phyloP scores from a whole-genome alignment of 441 rosid species.

The Bruguiera hainesii region DNA sequence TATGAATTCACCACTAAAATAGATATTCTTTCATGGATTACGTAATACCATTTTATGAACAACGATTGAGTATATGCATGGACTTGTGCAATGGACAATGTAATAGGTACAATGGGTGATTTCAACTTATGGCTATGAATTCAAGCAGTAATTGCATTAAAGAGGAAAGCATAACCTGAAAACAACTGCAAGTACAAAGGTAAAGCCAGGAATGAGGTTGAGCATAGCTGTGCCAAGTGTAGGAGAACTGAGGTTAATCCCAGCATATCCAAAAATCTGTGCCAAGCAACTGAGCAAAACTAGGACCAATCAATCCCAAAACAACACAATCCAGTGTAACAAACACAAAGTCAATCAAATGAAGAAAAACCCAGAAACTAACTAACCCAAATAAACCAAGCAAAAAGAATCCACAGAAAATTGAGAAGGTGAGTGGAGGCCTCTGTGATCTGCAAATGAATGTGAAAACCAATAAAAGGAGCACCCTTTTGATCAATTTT shows the following conservation, averaged over 20 bases:
- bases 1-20: no score
- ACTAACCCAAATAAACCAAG: slow-evolving; percentile 55
- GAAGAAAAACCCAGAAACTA: slow-evolving; percentile 4
- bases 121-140: not conserved
- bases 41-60: no score
- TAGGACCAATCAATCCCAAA: slow-evolving; percentile 10
- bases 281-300: slow-evolving; percentile 38
- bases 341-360: slow-evolving; percentile 6
- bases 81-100: no score
- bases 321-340: slow-evolving; percentile 11
- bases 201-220: slow-evolving; percentile 55
- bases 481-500: not conserved
- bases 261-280: slow-evolving; percentile 52
- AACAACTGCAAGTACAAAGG: slow-evolving; percentile 51
- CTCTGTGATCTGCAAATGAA: slow-evolving; percentile 38
- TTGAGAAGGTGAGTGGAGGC: slow-evolving; percentile 42
- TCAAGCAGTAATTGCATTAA: not conserved
- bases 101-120: no score
- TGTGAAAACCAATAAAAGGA: not conserved
- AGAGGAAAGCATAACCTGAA: slow-evolving; percentile 43
- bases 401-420: slow-evolving; percentile 42
- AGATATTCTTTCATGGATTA: no score
- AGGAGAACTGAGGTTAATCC: slow-evolving; percentile 58
- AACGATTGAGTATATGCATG: no score
- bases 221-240: slow-evolving; percentile 65